Evolutionary conservation across 371 early-diverging fungal genomes (phyloP).

Genomic region (Mortierella sp.): DNA sequence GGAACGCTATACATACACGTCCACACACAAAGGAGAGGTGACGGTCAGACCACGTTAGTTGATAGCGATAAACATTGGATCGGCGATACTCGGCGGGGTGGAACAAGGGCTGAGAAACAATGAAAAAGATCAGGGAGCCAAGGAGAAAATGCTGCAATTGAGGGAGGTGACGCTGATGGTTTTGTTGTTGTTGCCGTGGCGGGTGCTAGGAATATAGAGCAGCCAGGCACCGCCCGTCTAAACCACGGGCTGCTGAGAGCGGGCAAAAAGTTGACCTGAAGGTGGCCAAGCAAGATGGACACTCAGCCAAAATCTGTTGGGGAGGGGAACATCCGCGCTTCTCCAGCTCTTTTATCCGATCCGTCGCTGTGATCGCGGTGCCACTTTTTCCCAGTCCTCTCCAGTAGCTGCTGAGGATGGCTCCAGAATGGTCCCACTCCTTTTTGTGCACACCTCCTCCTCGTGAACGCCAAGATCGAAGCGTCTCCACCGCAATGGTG

Average conservation of each 20-base stretch:
- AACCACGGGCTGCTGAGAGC: too few species aligned
- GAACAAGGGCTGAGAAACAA: not conserved
- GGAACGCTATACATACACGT: conserved; percentile 21
- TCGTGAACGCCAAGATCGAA: not conserved
- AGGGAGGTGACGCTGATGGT: too few species aligned
- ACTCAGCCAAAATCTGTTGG: conserved; percentile 17
- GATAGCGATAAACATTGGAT: conserved; percentile 2
- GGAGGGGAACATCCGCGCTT: too few species aligned
- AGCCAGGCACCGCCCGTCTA: too few species aligned
- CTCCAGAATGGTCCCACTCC: not conserved
- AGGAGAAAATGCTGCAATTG: too few species aligned
- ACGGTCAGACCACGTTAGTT: not conserved
- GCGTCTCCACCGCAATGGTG: conserved; percentile 9
- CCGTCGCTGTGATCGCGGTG: not conserved
- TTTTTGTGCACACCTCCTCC: not conserved
- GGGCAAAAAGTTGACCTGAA: too few species aligned
- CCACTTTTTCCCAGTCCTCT: conserved; percentile 3
- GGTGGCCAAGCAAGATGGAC: conserved; percentile 1
- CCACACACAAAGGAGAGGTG: not conserved
- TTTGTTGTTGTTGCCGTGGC: too few species aligned
- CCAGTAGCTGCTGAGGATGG: too few species aligned
- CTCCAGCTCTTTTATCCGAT: too few species aligned
- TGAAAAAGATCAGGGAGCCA: not conserved
- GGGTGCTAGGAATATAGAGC: too few species aligned
- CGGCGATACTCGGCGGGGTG: conserved; percentile 31